Base-by-base conservation (phyloP, 2,329 filamentous ascomycete genomes). In the Monosporascus sp. region DNA sequence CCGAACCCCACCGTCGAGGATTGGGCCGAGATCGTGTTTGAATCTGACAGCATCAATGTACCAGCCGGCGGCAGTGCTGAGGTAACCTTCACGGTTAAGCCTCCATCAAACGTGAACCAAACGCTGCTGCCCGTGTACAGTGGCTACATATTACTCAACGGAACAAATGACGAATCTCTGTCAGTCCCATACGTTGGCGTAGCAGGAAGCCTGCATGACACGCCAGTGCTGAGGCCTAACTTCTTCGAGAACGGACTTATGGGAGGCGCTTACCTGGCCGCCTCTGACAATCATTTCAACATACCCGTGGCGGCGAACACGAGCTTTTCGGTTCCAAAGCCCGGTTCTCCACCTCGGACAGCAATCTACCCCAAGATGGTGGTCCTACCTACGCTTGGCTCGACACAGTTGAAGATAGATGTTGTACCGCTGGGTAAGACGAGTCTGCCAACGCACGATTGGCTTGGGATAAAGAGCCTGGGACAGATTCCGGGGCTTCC, bases 101-200 rank as follows among this genome's bases (percentile, higher is more conserved):
- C 53, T 6, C 64, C 64, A 6, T 35, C 37, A n/a, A 58, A 64
- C 2, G 59, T 74, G 1, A 62, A 72, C 38, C 58, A 64, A 11
- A 63, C 60, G 1, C 70, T 69, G 24, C 62, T 76, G 1, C 70
- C 72, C 3, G 62, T 76, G 2, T 77, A 72, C 63, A 72, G 70
- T 5, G 74, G 74, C 5, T 75, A 68, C 56, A 64, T 77, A 37
- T 58, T 68, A 17, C 64, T 76, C 49, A 73, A 72, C 50, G 68
- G 72, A 24, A 70, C 68, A 9, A 71, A 74, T 35, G 70, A 70
- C 14, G 60, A 64, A 20, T 62, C 65, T 1, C 60, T 75, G 9
- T 68, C 67, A 2, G 59, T 77, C 5, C 73, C 74, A 0, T 76
- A 77, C 58, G 65, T 72, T 50, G 74, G 74, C 2, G 59, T 73